Percentiles rank a stretch among this genome's conserved stretches.
phyloP scores from a whole-genome alignment of 1,284 basidiomycete species.

The Papiliotrema nemorosa region DNA sequence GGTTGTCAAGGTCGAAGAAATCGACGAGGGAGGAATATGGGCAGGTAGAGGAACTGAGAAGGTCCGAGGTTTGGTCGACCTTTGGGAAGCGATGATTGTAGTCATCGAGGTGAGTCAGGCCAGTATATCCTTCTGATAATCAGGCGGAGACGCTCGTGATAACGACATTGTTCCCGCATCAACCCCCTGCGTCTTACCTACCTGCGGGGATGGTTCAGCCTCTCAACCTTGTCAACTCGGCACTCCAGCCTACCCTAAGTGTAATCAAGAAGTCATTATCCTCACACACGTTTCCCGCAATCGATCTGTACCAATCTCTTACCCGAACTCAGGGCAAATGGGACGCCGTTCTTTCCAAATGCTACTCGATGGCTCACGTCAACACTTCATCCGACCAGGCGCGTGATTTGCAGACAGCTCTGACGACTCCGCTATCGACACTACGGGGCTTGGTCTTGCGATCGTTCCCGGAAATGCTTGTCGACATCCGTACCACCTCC shows the following conservation, averaged over 20 bases:
- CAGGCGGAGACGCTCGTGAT: constrained; percentile 46
- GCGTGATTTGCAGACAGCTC: constrained; percentile 19
- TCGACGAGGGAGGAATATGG: constrained; percentile 36
- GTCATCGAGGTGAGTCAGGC: constrained; percentile 34
- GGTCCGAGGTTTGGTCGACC: constrained; percentile 23
- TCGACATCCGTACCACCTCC: constrained; percentile 37
- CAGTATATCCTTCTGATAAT: not conserved
- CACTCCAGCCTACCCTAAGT: constrained; percentile 30
- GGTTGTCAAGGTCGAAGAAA: constrained; percentile 30
- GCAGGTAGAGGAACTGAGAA: constrained; percentile 33
- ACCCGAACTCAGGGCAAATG: constrained; percentile 22
- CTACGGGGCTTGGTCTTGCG: constrained; percentile 33
- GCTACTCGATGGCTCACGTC: constrained; percentile 21
- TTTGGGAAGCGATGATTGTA: constrained; percentile 38
- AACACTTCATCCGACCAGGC: constrained; percentile 8
- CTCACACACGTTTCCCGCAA: constrained; percentile 37
- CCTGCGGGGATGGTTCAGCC: constrained; percentile 25
- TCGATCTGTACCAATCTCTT: constrained; percentile 44
- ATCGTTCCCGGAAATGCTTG: constrained; percentile 47
- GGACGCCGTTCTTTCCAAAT: constrained; percentile 29
- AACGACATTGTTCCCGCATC: constrained; percentile 33
- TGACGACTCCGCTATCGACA: constrained; percentile 20
- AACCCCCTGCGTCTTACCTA: constrained; percentile 29
- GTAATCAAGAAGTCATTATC: constrained; percentile 40
- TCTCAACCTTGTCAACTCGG: constrained; percentile 14